A percentile compares a stretch with the other conserved stretches of the same genome.
Evolutionary conservation across 495 filamentous ascomycete species (phyloP).

Genomic region (Aspergillus cavernicola): DNA sequence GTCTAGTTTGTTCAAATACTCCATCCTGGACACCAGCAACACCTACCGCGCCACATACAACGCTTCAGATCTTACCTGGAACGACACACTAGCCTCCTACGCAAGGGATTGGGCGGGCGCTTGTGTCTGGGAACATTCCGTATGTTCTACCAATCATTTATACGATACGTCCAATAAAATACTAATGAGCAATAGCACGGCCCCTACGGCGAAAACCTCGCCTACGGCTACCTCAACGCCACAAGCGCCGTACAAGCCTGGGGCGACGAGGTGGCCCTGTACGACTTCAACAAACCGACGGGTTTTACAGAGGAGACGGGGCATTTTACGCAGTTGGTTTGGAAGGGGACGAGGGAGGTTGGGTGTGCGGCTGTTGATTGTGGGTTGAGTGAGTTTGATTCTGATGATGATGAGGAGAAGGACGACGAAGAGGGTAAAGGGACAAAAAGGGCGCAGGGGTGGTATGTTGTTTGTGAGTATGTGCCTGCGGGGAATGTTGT

Average conservation of each 20-base stretch:
- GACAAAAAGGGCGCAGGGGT: slow-evolving; percentile 45
- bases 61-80: slow-evolving; percentile 61
- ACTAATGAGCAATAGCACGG: slow-evolving; percentile 40
- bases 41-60: slow-evolving; percentile 62
- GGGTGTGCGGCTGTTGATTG: slow-evolving; percentile 68
- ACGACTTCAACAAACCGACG: slow-evolving; percentile 53
- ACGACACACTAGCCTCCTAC: slow-evolving; percentile 55
- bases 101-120: slow-evolving; percentile 48
- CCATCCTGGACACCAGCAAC: slow-evolving; percentile 65
- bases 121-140: slow-evolving; percentile 64
- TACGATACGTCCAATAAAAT: no score
- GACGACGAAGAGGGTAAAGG: no score
- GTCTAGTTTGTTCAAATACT: slow-evolving; percentile 46
- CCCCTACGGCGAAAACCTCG: slow-evolving; percentile 76
- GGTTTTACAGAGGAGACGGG: slow-evolving; percentile 65
- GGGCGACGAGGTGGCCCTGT: slow-evolving; percentile 59
- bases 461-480: slow-evolving; percentile 83
- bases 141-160: no score
- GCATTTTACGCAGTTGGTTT: slow-evolving; percentile 83
- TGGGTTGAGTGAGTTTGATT: slow-evolving; percentile 23
- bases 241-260: slow-evolving; percentile 60
- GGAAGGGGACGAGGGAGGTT: slow-evolving; percentile 64
- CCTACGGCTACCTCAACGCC: slow-evolving; percentile 60
- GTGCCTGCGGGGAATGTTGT: slow-evolving; percentile 68
- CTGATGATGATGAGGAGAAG: slow-evolving; percentile 9